A percentile compares a stretch with the other conserved stretches of the same genome.
These are phyloP conservation scores for Lindgomyces ingoldianus DNA, from an alignment of 495 filamentous ascomycete species.

Conservation along the genomic window DNA sequence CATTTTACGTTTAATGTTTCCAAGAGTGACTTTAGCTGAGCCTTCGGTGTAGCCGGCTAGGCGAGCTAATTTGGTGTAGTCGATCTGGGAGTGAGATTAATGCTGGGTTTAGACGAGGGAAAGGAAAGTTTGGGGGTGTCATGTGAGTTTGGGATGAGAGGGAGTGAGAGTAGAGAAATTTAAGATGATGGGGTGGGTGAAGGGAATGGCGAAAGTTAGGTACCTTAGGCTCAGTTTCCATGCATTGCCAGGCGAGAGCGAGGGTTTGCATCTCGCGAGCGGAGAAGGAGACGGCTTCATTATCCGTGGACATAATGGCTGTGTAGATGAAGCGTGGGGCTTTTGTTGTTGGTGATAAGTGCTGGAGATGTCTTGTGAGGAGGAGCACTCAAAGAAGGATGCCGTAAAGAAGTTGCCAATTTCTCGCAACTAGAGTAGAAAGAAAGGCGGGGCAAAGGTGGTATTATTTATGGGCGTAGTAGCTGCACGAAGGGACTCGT, in stretches of 20 bases:
- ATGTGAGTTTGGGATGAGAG: too few relatives aligned
- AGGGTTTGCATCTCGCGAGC: conserved; percentile 25
- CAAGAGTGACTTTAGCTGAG: conserved; percentile 27
- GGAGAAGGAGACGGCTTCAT: conserved; percentile 7
- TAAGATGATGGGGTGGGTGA: too few relatives aligned
- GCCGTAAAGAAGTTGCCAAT: background rate
- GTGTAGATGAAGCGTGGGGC: too few relatives aligned
- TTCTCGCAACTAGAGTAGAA: background rate
- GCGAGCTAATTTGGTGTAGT: conserved; percentile 31
- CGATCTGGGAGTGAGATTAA: conserved; percentile 26
- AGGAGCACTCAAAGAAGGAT: background rate
- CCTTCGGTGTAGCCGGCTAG: conserved; percentile 25
- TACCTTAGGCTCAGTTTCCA: conserved; percentile 35
- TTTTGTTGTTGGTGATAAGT: too few relatives aligned
- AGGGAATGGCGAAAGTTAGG: background rate
- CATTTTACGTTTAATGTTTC: conserved; percentile 35
- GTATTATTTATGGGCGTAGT: background rate
- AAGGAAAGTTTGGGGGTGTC: background rate
- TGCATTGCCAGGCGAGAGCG: conserved; percentile 35
- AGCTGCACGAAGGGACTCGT: background rate
- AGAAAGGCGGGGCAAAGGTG: conserved; percentile 8
- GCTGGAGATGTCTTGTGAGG: too few relatives aligned
- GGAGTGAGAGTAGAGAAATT: background rate
- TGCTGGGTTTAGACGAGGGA: background rate
- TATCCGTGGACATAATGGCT: conserved; percentile 4